Evolutionary conservation across 1,284 basidiomycete genomes (phyloP).

Genomic region (Cryptococcus sp.): DNA sequence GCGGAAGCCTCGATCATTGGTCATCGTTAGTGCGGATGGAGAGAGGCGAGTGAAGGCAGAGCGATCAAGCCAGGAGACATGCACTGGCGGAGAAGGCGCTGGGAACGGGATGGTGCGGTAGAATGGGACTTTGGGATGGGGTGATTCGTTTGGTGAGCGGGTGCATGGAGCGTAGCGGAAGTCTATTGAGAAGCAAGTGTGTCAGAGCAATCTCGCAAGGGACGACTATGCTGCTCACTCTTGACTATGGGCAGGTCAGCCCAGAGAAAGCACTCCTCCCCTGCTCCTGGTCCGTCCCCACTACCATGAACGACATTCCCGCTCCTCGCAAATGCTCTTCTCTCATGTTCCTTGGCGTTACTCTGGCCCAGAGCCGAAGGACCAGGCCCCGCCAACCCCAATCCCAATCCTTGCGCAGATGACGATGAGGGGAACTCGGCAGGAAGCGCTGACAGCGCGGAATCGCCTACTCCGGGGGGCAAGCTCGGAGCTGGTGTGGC

Average conservation of each 20-base stretch:
- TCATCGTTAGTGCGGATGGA: conserved; percentile 72
- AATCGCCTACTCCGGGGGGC: neutral
- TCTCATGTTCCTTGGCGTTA: conserved; percentile 14
- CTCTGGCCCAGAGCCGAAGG: conserved; percentile 17
- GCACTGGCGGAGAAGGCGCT: conserved; percentile 39
- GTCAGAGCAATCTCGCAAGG: neutral
- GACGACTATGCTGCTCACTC: conserved; percentile 5
- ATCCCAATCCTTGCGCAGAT: conserved; percentile 6
- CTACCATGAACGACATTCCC: conserved; percentile 33
- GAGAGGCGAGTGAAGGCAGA: conserved; percentile 69
- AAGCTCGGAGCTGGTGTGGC: conserved; percentile 22
- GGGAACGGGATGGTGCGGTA: conserved; percentile 47
- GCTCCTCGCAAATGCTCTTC: conserved; percentile 14
- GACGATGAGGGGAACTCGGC: conserved; percentile 6
- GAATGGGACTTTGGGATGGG: conserved; percentile 41
- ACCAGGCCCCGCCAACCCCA: conserved; percentile 17
- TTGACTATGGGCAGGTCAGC: conserved; percentile 51
- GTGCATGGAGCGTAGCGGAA: conserved; percentile 56
- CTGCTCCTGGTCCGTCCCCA: conserved; percentile 39
- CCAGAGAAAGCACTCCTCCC: conserved; percentile 52
- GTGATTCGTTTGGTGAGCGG: conserved; percentile 45
- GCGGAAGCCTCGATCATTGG: conserved; percentile 85
- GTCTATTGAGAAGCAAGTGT: conserved; percentile 18
- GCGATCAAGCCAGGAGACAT: conserved; percentile 57
- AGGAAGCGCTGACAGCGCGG: neutral